Base-by-base conservation (phyloP, 148 eudicot species). In the Nepenthes gracilis region DNA sequence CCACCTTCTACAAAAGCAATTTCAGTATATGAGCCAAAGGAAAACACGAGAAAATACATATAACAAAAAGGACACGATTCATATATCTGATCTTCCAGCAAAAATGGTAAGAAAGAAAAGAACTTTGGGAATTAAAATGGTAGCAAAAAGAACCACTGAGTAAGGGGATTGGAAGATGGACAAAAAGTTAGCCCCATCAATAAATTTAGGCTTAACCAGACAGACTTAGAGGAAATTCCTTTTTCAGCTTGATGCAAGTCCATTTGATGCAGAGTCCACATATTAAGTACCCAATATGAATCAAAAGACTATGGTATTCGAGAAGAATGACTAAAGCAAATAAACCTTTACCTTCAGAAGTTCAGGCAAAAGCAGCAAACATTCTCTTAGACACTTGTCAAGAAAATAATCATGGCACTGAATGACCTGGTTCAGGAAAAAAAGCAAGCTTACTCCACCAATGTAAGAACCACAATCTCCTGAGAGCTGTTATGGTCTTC, bases 331-430 rank as follows among this genome's bases (percentile, higher is more conserved):
- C 57, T 47, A 10, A 62, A 35, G 12, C 34, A 34, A 50, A 48
- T 2, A 59, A 53, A 64, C 62, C 2, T 23, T 68, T 67, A 94
- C 97, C 99, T 81, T 89, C 45, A 89, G 71, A 69, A 89, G 90
- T 69, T 75, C 87, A 33, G 99, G 99, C 55, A 92, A 75, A 74
- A 94, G 99, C 52, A 94, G 88, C 81, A 90, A 82, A 73, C 99
- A 94, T 72, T 94, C 99, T 75, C 89, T 81, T 59, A 94, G 75
- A 65, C 99, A 89, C 75, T 94, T 94, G 57, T 89, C 82, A 34
- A 94, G 92, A 67, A 94, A 89, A 67, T 82, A 67, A 65, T 94
- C 93, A 64, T 86, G 95, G 72, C 78, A 80, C 47, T 84, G 86
- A 63, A 90, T 82, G 66, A 90, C 95, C 95, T 90, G 77, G 56